Evolutionary conservation across 805 yeast species (phyloP), one percentile per base, ranked within the genome.

Genomic region (Candida oleophila): DNA sequence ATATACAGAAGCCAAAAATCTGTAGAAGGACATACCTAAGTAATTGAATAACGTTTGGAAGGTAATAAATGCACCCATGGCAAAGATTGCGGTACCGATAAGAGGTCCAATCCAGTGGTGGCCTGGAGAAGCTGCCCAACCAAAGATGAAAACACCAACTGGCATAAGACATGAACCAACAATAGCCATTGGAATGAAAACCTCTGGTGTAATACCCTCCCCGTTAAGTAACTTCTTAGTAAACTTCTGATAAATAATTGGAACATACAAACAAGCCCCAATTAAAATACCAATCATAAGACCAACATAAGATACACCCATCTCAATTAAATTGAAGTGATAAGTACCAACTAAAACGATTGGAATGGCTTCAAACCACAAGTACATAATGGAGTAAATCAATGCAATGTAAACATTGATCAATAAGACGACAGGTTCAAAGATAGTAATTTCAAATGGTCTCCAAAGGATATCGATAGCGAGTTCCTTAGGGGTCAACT

Each of bases 341-440:
- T 78, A 69, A 19, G 68, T 55, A 2, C 69, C 76, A 19, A 38
- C 18, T 42, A 33, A 80, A 3, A 76, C 77, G 30, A 80, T 62
- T 5, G 85, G 83, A 60, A 76, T 76, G 1, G 80, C 80, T 59
- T 80, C 84, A 55, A 82, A 79, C 69, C 77, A 82, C 22, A 80
- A 62, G 58, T 80, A 83, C 55, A 77, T 53, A 25, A 77, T 62
- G 25, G 83, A 77, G 56, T 82, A 83, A 3, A 74, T 66, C 47
- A 82, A 56, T 0, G 82, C 78, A 51, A 78, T 64, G 57, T 81
- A 81, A 21, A 74, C 14, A 56, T 81, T 71, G 47, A 81, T 72
- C 20, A 81, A 66, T 16, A 82, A 48, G n/a, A 82, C 76, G 22
- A 78, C 80, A 1, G 87, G 87, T 56, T 82, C 87, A 41, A 60